A percentile compares a stretch with the other conserved stretches of the same genome.
phyloP scores from a whole-genome alignment of 192 early-diverging fungal species.

The Cetraspora pellucida region DNA sequence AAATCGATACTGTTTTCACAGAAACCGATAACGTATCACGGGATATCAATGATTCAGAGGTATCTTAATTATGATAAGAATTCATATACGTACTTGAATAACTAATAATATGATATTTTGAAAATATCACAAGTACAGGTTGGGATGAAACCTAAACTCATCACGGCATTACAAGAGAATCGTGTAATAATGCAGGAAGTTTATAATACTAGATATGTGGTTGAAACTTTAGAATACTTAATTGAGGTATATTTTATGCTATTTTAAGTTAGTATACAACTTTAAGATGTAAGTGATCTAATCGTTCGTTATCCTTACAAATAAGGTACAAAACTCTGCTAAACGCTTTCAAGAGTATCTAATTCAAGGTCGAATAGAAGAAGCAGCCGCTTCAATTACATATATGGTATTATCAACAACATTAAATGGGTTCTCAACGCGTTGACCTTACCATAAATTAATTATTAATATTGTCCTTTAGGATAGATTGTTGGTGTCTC shows the following conservation, averaged over 20 bases:
- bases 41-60: conserved; percentile 25
- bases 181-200: conserved; percentile 9
- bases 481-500: conserved; percentile 28
- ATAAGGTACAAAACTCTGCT: conserved; percentile 17
- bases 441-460: not conserved
- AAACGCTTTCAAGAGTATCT: conserved; percentile 28
- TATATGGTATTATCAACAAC: conserved; percentile 9
- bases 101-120: not conserved
- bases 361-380: conserved; percentile 19
- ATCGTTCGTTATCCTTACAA: not conserved
- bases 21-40: conserved; percentile 15
- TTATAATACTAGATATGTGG: conserved; percentile 4
- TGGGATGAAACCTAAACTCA: conserved; percentile 21
- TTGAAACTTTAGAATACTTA: conserved; percentile 26
- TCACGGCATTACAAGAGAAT: conserved; percentile 19
- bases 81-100: not conserved
- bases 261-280: not conserved
- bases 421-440: not conserved
- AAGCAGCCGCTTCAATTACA: conserved; percentile 24
- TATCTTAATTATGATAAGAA: not conserved
- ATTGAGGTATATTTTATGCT: not conserved
- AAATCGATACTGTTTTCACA: conserved; percentile 16
- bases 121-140: not conserved
- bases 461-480: not conserved
- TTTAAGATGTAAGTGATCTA: not conserved